Conservation (phyloP, 768 basidiomycete genomes). For the Infundibulicybe gibba region DNA sequence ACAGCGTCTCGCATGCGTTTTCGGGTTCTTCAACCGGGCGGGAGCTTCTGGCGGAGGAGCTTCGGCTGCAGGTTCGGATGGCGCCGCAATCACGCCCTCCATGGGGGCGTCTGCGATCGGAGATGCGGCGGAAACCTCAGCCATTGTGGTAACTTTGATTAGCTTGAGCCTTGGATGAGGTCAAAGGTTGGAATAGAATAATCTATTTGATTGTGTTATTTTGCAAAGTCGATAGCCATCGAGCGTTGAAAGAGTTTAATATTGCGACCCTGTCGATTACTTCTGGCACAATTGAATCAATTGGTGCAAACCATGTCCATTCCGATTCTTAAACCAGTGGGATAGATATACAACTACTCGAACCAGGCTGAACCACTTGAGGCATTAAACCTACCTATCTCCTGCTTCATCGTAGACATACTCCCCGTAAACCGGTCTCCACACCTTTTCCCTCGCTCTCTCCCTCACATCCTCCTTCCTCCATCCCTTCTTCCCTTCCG, state of each 20-base stretch:
- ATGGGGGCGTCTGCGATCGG: constrained; percentile 20
- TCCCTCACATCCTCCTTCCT: constrained; percentile 51
- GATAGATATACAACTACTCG: no score
- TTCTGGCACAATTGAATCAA: no score
- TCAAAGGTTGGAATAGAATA: no score
- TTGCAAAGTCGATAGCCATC: no score
- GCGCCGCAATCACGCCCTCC: constrained; percentile 25
- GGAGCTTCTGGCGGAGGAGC: constrained; percentile 11
- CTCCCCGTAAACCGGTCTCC: constrained; percentile 63
- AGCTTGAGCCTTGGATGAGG: no score
- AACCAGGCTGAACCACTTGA: no score
- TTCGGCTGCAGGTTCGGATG: constrained; percentile 5
- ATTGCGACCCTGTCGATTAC: no score
- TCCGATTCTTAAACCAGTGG: no score
- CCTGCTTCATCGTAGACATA: constrained; percentile 64
- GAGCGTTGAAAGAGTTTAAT: no score
- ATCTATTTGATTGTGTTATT: no score
- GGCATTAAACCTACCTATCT: constrained; percentile 19
- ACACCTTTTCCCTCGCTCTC: constrained; percentile 46
- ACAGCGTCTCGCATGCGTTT: constrained; percentile 77
- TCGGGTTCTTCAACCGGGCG: constrained; percentile 34
- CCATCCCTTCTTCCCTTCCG: constrained; percentile 57
- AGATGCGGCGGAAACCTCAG: constrained; percentile 21
- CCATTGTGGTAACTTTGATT: constrained; percentile 13
- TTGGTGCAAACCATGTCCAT: no score